Conservation (phyloP, 2,329 filamentous ascomycete species). For the Colletotrichum acutatum region DNA sequence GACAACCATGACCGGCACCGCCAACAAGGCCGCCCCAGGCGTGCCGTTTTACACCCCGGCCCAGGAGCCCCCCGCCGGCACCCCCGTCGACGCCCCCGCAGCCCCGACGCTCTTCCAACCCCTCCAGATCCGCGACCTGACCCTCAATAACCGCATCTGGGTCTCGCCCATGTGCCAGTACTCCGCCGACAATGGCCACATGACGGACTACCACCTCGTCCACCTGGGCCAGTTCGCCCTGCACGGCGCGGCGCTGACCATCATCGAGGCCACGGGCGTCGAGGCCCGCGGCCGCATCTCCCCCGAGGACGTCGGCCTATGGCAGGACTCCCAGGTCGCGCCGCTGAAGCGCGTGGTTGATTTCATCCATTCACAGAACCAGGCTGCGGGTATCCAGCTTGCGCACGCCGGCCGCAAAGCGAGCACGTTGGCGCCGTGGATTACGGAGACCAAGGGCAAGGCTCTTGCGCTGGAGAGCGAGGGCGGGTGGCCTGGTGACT, state of each 20-base stretch:
- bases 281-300: slow-evolving; percentile 83
- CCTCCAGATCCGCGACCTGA: slow-evolving; percentile 63
- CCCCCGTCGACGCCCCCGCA: slow-evolving; percentile 51
- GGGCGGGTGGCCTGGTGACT: slow-evolving; percentile 68
- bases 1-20: slow-evolving; percentile 40
- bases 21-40: slow-evolving; percentile 54
- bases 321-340: slow-evolving; percentile 85
- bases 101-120: slow-evolving; percentile 68
- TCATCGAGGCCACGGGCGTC: slow-evolving; percentile 84
- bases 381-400: slow-evolving; percentile 83
- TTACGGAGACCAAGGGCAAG: slow-evolving; percentile 60
- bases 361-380: slow-evolving; percentile 82
- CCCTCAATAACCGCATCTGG: slow-evolving; percentile 66
- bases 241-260: slow-evolving; percentile 78
- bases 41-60: slow-evolving; percentile 66
- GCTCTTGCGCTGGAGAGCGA: slow-evolving; percentile 63
- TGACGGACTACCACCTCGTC: slow-evolving; percentile 84
- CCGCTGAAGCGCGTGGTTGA: slow-evolving; percentile 77
- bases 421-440: slow-evolving; percentile 71
- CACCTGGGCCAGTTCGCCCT: slow-evolving; percentile 84
- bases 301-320: slow-evolving; percentile 82
- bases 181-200: slow-evolving; percentile 70
- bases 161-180: slow-evolving; percentile 73
- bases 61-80: slow-evolving; percentile 62
- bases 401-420: slow-evolving; percentile 82